A percentile compares a stretch with the other conserved stretches of the same genome.
These are phyloP conservation scores for Aspergillus sergii DNA, from an alignment of 2,329 filamentous ascomycete species.

Conservation along the genomic window DNA sequence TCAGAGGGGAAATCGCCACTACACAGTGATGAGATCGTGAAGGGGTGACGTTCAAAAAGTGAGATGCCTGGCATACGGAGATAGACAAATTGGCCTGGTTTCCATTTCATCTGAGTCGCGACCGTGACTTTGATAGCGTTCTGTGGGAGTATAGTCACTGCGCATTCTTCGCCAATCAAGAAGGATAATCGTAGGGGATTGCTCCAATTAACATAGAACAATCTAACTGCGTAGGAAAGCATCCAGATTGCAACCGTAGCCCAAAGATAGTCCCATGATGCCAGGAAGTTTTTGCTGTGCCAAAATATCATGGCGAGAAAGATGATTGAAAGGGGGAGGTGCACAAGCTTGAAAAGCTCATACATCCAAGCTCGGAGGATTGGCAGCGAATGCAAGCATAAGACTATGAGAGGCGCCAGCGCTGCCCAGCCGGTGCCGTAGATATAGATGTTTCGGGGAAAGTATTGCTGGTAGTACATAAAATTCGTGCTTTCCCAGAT, in stretches of 20 bases:
- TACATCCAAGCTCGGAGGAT: constrained; percentile 76
- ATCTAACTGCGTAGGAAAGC: constrained; percentile 70
- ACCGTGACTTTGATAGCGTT: constrained; percentile 96
- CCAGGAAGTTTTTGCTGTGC: constrained; percentile 91
- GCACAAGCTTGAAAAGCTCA: constrained; percentile 80
- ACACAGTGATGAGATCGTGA: constrained; percentile 90
- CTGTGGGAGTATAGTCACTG: constrained; percentile 84
- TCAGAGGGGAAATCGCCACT: constrained; percentile 91
- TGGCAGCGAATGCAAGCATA: constrained; percentile 83
- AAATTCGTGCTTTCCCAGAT: constrained; percentile 80
- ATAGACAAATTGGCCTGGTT: constrained; percentile 92
- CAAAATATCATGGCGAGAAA: constrained; percentile 89
- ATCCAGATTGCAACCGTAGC: constrained; percentile 79
- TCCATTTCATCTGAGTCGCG: constrained; percentile 90
- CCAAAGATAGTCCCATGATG: constrained; percentile 87
- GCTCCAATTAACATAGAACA: constrained; percentile 89
- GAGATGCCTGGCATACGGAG: constrained; percentile 92
- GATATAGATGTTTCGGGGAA: constrained; percentile 63
- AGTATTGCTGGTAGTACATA: constrained; percentile 69
- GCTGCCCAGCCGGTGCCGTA: constrained; percentile 87
- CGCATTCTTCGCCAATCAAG: constrained; percentile 87
- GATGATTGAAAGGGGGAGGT: constrained; percentile 77
- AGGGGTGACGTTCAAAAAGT: constrained; percentile 88
- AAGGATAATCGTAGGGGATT: constrained; percentile 78
- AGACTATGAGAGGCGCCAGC: constrained; percentile 74